Percentiles rank a stretch among this genome's conserved stretches.
phyloP scores from a whole-genome alignment of 139 green algal species.

The Asterochloris sp. region DNA sequence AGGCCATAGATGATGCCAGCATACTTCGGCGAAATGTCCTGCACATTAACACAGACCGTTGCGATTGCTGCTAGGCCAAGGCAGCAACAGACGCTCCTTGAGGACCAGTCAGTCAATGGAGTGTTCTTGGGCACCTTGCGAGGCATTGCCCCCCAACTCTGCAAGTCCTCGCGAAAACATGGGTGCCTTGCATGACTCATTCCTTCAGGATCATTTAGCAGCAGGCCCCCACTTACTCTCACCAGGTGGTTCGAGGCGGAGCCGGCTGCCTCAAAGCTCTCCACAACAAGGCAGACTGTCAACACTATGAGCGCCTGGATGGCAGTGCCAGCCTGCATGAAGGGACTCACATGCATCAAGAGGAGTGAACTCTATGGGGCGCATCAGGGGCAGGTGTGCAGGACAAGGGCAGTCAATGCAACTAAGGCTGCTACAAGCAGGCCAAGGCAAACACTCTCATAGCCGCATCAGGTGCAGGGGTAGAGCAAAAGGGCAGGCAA shows the following conservation, averaged over 20 bases:
- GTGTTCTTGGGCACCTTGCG: not conserved
- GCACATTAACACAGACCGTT: slow-evolving; percentile 1
- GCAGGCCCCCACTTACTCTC: not conserved
- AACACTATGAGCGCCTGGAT: slow-evolving; percentile 40
- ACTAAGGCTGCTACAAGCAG: too few species aligned
- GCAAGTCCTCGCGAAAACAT: not conserved
- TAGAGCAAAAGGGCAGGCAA: too few species aligned
- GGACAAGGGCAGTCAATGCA: too few species aligned
- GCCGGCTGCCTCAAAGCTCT: slow-evolving; percentile 50
- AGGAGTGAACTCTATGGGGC: too few species aligned
- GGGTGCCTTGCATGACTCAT: not conserved
- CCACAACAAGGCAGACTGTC: slow-evolving; percentile 41
- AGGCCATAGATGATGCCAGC: slow-evolving; percentile 71
- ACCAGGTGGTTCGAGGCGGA: slow-evolving; percentile 72
- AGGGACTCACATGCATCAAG: not conserved
- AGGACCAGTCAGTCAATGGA: not conserved
- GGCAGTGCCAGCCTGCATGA: slow-evolving; percentile 7
- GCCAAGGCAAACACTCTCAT: too few species aligned
- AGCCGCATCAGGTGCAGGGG: too few species aligned
- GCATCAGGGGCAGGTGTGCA: too few species aligned
- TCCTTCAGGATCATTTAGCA: not conserved
- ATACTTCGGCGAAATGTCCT: slow-evolving; percentile 67
- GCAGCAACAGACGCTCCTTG: not conserved
- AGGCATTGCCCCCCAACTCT: not conserved
- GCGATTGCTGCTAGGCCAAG: too few species aligned